Conservation (phyloP, 306 rosid species). For the Erythrophleum fordii region DNA sequence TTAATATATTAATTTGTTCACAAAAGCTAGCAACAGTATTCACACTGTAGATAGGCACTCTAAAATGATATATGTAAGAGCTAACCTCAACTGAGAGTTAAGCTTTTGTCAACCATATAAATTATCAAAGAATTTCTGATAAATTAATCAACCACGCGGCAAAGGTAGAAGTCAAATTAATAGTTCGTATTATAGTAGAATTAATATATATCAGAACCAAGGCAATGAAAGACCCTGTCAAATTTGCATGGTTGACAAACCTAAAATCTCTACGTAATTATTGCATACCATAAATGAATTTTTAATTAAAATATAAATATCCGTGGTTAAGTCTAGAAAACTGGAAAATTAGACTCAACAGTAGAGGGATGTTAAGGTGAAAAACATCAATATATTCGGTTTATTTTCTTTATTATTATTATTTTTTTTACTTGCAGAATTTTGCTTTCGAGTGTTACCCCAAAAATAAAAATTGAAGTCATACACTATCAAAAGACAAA, state of each 20-base stretch:
- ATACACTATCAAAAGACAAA: neutral
- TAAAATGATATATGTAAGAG: no score
- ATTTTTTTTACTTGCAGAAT: neutral
- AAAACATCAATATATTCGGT: slow-evolving; percentile 22
- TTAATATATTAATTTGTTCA: no score
- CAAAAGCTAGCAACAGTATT: no score
- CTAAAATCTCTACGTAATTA: neutral
- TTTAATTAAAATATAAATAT: neutral
- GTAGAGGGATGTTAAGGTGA: slow-evolving; percentile 40
- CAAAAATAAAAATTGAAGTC: neutral
- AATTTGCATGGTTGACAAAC: neutral
- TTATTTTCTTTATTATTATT: no score
- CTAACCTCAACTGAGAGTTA: no score
- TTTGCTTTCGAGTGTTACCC: neutral
- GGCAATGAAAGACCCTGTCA: neutral
- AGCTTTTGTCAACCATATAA: neutral
- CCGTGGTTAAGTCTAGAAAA: neutral
- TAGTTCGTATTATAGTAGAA: no score
- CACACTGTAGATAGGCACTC: no score
- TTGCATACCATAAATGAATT: slow-evolving; percentile 39
- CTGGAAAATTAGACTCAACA: neutral
- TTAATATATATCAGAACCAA: neutral
- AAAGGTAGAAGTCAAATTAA: neutral
- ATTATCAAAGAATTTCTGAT: neutral
- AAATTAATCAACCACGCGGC: neutral